Percentiles rank a stretch among this genome's conserved stretches.
phyloP scores from a whole-genome alignment of 768 basidiomycete genomes.

The Termitomyces titanicus region DNA sequence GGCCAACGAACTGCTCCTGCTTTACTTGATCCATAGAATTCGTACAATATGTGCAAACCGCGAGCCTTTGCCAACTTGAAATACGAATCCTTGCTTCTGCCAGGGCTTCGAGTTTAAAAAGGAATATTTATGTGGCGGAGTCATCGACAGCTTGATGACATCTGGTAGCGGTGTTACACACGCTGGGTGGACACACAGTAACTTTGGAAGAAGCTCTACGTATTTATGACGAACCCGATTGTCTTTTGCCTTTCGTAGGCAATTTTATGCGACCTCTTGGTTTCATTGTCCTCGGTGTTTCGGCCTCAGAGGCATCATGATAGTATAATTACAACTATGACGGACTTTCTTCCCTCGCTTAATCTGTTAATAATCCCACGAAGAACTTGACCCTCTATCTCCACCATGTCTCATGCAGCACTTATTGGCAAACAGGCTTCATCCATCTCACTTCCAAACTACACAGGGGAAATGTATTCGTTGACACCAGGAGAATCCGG shows the following conservation, averaged over 20 bases:
- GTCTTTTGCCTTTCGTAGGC: background rate
- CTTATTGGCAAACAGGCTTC: slow-evolving; percentile 69
- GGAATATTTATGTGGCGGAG: background rate
- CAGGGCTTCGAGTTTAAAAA: background rate
- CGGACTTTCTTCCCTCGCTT: background rate
- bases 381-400: background rate
- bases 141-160: background rate
- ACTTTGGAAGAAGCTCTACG: background rate
- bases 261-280: background rate
- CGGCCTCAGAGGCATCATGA: background rate
- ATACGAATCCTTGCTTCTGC: too few species aligned
- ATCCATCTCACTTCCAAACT: slow-evolving; percentile 57
- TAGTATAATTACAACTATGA: background rate
- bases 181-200: too few species aligned
- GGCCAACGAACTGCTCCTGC: background rate
- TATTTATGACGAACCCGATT: background rate
- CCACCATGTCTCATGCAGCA: slow-evolving; percentile 40
- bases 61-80: background rate
- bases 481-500: slow-evolving; percentile 56
- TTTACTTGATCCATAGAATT: background rate
- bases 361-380: background rate
- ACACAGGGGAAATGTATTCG: slow-evolving; percentile 57
- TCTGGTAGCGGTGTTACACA: background rate
- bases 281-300: background rate
- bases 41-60: background rate